Evolutionary conservation across 2,329 filamentous ascomycete species (phyloP), one percentile per base, ranked within the genome.

Genomic region (Aspergillus pseudonomiae): DNA sequence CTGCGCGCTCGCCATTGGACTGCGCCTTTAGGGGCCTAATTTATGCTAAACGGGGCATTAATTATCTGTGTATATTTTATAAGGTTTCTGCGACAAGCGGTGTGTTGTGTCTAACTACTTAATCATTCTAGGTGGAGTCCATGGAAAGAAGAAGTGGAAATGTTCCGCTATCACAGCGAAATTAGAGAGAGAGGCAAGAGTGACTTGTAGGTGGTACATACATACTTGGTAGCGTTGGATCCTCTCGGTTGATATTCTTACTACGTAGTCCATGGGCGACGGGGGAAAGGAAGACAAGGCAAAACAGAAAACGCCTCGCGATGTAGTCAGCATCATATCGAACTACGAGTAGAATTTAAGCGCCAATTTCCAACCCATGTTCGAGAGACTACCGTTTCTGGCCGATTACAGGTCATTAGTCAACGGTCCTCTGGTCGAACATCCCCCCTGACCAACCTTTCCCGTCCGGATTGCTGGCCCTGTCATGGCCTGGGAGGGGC

Each of bases 151-250:
- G 24, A 16, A 14, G 3, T 28, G 21, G 9, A n/a, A 39, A 55
- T 24, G n/a, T 55, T 39, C 52, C 52, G 26, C 32, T 24, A 21
- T 39, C 32, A 24, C 16, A 16, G n/a, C 26, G 10, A 24, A 36
- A 39, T 11, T 4, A 4, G 34, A 21, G 9, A n/a, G 14, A 32
- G 26, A 26, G 21, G 21, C 21, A 2, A 4, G 26, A 30, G 52
- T 55, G 52, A 55, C 52, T 55, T 55, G 32, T 55, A 28, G 36
- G 52, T 54, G 36, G 52, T 54, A 54, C 52, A 24, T 36, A 11
- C 24, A 24, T 36, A 11, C 24, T 12, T 12, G 19, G 2, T 48
- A 32, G 50, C 28, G 50, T 53, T 53, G 26, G 43, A 46, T 34
- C 50, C 50, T 30, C 30, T 53, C 50, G 50, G 50, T 53, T 53